Evolutionary conservation across 352 stramenopile genomes (phyloP).

Genomic region (Phytophthora crassamura): DNA sequence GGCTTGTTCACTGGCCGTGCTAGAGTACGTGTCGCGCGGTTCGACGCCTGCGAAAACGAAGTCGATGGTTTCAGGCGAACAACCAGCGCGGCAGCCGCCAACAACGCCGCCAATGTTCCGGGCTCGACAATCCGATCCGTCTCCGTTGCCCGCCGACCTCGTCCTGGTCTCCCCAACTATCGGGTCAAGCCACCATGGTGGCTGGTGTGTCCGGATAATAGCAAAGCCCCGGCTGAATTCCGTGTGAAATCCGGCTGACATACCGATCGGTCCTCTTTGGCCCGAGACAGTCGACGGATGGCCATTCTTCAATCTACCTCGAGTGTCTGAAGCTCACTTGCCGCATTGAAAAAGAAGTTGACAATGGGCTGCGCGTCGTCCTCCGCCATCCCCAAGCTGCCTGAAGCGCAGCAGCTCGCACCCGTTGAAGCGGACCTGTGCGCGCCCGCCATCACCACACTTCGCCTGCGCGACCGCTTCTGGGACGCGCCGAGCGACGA

Average conservation of each 20-base stretch:
- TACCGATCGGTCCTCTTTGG: conserved; percentile 12
- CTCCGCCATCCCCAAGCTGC: conserved; percentile 31
- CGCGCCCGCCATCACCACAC: conserved; percentile 35
- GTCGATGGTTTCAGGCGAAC: too few relatives aligned
- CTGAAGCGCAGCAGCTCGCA: conserved; percentile 27
- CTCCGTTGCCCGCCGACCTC: too few relatives aligned
- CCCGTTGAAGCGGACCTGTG: conserved; percentile 34
- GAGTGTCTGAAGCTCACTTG: conserved; percentile 5
- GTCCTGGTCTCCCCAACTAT: too few relatives aligned
- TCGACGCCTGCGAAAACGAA: too few relatives aligned
- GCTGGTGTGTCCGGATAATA: background rate
- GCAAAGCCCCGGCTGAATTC: conserved; percentile 33
- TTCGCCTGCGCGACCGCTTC: conserved; percentile 47
- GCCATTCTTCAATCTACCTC: conserved; percentile 35
- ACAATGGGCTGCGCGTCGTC: conserved; percentile 51
- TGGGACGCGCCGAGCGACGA: conserved; percentile 37
- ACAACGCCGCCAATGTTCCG: too few relatives aligned
- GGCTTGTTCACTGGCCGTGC: too few relatives aligned
- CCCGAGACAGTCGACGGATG: background rate
- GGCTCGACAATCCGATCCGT: too few relatives aligned
- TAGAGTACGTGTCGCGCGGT: too few relatives aligned
- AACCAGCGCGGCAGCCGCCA: too few relatives aligned
- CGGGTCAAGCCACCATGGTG: too few relatives aligned
- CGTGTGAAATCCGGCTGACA: conserved; percentile 20
- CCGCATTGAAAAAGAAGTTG: too few relatives aligned